Evolutionary conservation across 768 basidiomycete species (phyloP).

Genomic region (Boletellus emodensis): DNA sequence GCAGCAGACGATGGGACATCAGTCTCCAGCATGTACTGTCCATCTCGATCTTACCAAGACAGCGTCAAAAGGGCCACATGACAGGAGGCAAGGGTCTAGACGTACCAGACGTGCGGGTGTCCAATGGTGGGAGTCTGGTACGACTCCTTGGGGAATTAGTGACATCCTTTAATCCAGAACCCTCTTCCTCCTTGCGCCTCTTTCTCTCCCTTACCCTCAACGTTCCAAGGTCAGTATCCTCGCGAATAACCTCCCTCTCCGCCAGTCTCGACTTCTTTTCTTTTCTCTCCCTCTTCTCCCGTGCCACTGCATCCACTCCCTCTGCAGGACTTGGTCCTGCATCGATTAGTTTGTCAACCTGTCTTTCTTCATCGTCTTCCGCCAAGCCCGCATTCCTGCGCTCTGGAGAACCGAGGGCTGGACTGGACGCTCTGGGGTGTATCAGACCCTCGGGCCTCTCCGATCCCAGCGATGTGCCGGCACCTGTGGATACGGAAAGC

Average conservation of each 20-base stretch:
- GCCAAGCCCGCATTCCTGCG: constrained; percentile 53
- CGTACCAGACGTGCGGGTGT: constrained; percentile 37
- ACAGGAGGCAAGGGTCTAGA: background rate
- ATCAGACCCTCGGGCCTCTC: constrained; percentile 32
- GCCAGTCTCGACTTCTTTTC: constrained; percentile 25
- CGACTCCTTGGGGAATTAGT: constrained; percentile 52
- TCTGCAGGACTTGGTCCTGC: constrained; percentile 13
- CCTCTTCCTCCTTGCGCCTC: constrained; percentile 37
- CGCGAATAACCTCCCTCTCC: constrained; percentile 18
- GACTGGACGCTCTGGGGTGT: constrained; percentile 58
- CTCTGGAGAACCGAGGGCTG: constrained; percentile 61
- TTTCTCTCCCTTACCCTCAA: constrained; percentile 37
- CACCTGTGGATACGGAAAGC: constrained; percentile 38
- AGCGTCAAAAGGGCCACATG: constrained; percentile 13
- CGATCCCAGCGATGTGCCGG: constrained; percentile 27
- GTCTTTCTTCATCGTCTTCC: constrained; percentile 54
- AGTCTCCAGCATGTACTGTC: constrained; percentile 34
- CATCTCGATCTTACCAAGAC: constrained; percentile 31
- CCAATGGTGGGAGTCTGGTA: constrained; percentile 32
- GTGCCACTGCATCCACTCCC: constrained; percentile 15
- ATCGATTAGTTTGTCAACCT: constrained; percentile 26
- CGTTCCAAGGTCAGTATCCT: constrained; percentile 23
- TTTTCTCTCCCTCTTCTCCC: constrained; percentile 44
- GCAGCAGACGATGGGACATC: constrained; percentile 36
- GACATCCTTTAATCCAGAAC: constrained; percentile 52